phyloP scores from a whole-genome alignment of 2,329 filamentous ascomycete genomes.

The Pseudopyrenochaeta lycopersici region DNA sequence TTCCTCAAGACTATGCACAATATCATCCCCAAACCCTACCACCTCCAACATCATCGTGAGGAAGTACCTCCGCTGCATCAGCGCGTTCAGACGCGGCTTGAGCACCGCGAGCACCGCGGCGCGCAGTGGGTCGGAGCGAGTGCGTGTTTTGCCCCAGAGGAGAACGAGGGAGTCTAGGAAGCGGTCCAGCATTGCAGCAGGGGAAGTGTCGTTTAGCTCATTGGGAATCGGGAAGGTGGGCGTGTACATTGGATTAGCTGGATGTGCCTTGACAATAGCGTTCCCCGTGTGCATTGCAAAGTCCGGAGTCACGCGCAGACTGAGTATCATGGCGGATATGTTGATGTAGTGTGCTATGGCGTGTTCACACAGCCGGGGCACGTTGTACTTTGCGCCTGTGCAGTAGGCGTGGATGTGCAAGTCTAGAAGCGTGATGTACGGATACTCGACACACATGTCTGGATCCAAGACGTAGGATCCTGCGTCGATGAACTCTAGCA shows the following conservation, averaged over 20 bases:
- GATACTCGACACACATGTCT: slow-evolving; percentile 8
- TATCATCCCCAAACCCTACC: slow-evolving; percentile 20
- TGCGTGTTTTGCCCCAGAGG: slow-evolving; percentile 30
- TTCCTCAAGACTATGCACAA: slow-evolving; percentile 22
- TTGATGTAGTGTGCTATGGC: slow-evolving; percentile 21
- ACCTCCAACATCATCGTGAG: slow-evolving; percentile 21
- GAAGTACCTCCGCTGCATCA: slow-evolving; percentile 23
- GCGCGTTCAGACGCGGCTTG: slow-evolving; percentile 19
- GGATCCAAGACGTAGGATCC: slow-evolving; percentile 27
- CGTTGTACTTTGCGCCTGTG: slow-evolving; percentile 27
- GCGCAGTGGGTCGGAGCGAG: slow-evolving; percentile 23
- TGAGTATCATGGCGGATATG: slow-evolving; percentile 16
- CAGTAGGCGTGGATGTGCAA: slow-evolving; percentile 37
- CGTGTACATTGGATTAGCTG: not conserved
- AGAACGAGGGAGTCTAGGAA: slow-evolving; percentile 33
- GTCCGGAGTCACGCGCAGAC: slow-evolving; percentile 1
- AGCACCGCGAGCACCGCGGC: slow-evolving; percentile 22
- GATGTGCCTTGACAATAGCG: not conserved
- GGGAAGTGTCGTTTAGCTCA: not conserved
- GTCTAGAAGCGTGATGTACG: slow-evolving; percentile 31
- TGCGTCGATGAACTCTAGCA: slow-evolving; percentile 30
- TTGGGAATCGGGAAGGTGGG: not conserved
- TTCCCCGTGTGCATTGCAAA: too few relatives aligned
- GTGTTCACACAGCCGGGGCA: slow-evolving; percentile 17
- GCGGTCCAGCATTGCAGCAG: slow-evolving; percentile 2